phyloP scores from a whole-genome alignment of 805 yeast species.

The Hanseniaspora occidentalis region DNA sequence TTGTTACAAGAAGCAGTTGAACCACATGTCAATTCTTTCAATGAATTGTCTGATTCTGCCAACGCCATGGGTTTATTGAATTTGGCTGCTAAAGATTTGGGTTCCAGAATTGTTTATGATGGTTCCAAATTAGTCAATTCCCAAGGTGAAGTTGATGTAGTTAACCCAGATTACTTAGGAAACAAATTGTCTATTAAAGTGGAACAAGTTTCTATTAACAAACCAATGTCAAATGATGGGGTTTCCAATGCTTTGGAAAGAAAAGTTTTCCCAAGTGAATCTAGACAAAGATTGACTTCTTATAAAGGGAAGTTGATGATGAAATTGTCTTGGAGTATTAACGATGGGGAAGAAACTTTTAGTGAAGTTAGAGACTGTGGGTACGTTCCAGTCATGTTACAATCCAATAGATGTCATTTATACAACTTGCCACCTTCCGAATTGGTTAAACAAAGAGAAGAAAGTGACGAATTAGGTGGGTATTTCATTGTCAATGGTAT shows the following conservation, averaged over 20 bases:
- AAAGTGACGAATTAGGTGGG: conserved; percentile 93
- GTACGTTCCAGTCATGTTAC: conserved; percentile 80
- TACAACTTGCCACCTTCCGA: conserved; percentile 74
- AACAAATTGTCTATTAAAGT: conserved; percentile 74
- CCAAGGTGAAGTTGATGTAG: conserved; percentile 10
- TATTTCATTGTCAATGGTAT: conserved; percentile 94
- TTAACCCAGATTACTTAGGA: conserved; percentile 56
- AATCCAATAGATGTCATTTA: conserved; percentile 83
- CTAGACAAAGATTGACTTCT: conserved; percentile 80
- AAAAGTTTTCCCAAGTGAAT: conserved; percentile 70
- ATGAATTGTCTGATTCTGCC: conserved; percentile 78
- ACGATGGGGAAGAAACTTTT: conserved; percentile 67
- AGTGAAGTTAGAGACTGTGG: conserved; percentile 85
- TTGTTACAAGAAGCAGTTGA: conserved; percentile 77
- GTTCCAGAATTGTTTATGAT: conserved; percentile 75
- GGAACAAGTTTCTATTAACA: conserved; percentile 79
- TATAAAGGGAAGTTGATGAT: conserved; percentile 70
- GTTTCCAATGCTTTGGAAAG: conserved; percentile 65
- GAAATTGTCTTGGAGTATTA: conserved; percentile 75
- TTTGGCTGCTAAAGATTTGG: conserved; percentile 79
- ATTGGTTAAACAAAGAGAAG: conserved; percentile 70
- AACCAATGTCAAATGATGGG: conserved; percentile 46
- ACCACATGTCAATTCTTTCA: conserved; percentile 93
- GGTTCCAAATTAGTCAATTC: conserved; percentile 27
- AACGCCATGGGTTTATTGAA: conserved; percentile 50